Base-by-base conservation (phyloP, 805 yeast species). In the Jamesozyma rosinii region DNA sequence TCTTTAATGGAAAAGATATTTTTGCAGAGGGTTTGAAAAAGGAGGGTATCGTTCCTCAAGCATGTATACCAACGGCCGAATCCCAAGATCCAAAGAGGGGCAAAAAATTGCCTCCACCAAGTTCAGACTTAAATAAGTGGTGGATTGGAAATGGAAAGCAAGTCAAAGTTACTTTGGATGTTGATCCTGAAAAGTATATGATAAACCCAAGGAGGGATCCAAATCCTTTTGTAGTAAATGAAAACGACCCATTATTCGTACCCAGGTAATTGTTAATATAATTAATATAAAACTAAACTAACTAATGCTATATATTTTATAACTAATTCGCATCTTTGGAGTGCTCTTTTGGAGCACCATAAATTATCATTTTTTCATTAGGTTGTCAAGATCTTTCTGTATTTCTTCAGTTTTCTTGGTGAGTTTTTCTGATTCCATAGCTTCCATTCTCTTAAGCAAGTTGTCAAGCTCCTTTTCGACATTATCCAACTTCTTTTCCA, bases 121-220 rank as follows among this genome's bases (percentile, higher is more conserved):
- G 95, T 45, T 76, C 92, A 0, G 95, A 85, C 44, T 63, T 69
- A 13, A 67, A 72, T 19, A 85, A 86, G 61, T 92, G 98, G 98
- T 92, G 98, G 98, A 70, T 86, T 15, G 81, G 82, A 13, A 81
- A 80, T 10, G 90, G 92, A 0, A 71, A 73, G 45, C 74, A 80
- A 11, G 88, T 89, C 2, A 86, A 81, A 55, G 82, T 90, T 2
- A 58, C 59, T 8, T 69, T 83, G 17, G 63, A 64, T 39, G 53
- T 64, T 5, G 66, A 67, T 35, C 45, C 61, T 3, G 57, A 59
- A 10, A 67, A 65, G 44, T 65, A 64, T 50, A 66, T 77, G 24
- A 67, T 89, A 36, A 92, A 92, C 55, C 95, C 95, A 0, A 62
- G 67, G 10, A 65, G 74, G 45, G 78, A 83, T 0, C 66, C 69